Evolutionary conservation across 306 rosid species (phyloP).

Genomic region (Oxytropis ochrocephala): DNA sequence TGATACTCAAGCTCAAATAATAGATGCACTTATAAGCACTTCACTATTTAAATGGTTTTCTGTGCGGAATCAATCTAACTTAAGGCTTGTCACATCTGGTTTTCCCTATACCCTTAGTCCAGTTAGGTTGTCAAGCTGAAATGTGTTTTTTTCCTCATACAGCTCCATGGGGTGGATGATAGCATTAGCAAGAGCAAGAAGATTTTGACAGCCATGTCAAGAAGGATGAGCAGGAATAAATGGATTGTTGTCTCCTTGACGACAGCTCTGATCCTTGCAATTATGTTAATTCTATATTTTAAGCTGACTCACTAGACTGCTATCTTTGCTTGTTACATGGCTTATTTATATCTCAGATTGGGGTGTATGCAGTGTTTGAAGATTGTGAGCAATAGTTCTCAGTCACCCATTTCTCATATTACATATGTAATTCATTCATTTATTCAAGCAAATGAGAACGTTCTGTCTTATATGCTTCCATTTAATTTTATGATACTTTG

Average conservation of each 20-base stretch:
- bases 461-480: background rate
- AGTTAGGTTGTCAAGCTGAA: background rate
- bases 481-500: background rate
- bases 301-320: slow-evolving; percentile 36
- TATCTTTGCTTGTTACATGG: slow-evolving; percentile 8
- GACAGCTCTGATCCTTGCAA: slow-evolving; percentile 38
- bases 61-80: background rate
- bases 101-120: background rate
- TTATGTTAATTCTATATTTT: slow-evolving; percentile 38
- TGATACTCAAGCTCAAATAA: background rate
- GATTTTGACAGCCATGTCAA: slow-evolving; percentile 48
- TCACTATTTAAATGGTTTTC: background rate
- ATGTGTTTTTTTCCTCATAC: background rate
- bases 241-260: slow-evolving; percentile 48
- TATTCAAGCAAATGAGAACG: background rate
- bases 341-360: background rate
- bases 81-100: background rate
- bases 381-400: background rate
- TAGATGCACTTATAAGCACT: background rate
- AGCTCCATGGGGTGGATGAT: slow-evolving; percentile 58
- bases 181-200: slow-evolving; percentile 48
- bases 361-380: background rate
- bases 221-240: slow-evolving; percentile 56
- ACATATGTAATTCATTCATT: background rate
- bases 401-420: background rate